A percentile compares a stretch with the other conserved stretches of the same genome.
phyloP scores from a whole-genome alignment of 2,329 filamentous ascomycete species.

The Ophiostoma populinum region DNA sequence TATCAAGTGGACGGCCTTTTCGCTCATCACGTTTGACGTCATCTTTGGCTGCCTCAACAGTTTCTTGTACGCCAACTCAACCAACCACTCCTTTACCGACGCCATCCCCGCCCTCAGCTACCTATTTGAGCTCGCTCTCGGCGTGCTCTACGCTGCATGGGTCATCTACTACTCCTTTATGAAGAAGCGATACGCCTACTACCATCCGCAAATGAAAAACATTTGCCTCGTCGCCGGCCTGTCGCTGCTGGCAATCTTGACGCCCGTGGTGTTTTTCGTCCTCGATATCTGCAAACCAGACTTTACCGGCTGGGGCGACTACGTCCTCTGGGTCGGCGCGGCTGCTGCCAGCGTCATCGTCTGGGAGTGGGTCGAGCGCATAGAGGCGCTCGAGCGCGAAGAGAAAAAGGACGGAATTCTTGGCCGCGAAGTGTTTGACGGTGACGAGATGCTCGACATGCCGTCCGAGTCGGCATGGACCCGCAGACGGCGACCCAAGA shows the following conservation, averaged over 20 bases:
- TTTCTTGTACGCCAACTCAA: slow-evolving; percentile 42
- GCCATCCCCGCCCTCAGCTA: slow-evolving; percentile 85
- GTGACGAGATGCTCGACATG: slow-evolving; percentile 74
- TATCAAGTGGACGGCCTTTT: slow-evolving; percentile 97
- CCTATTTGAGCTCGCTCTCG: slow-evolving; percentile 73
- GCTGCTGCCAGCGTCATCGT: slow-evolving; percentile 91
- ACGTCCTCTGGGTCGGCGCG: slow-evolving; percentile 90
- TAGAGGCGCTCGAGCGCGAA: slow-evolving; percentile 79
- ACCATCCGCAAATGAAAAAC: slow-evolving; percentile 79
- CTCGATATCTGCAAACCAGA: slow-evolving; percentile 74
- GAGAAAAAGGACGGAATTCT: slow-evolving; percentile 89
- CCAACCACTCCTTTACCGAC: slow-evolving; percentile 56
- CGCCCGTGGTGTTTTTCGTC: slow-evolving; percentile 86
- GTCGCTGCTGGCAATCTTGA: slow-evolving; percentile 65
- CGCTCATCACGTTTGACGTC: slow-evolving; percentile 76
- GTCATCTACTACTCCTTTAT: slow-evolving; percentile 87
- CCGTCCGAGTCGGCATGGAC: slow-evolving; percentile 32
- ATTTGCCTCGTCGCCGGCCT: slow-evolving; percentile 66
- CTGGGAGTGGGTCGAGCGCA: slow-evolving; percentile 95
- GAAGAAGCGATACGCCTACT: slow-evolving; percentile 81
- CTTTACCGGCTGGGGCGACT: slow-evolving; percentile 85
- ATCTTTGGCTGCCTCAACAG: slow-evolving; percentile 86
- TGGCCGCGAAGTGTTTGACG: slow-evolving; percentile 80
- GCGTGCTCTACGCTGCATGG: slow-evolving; percentile 80
- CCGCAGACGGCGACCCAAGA: slow-evolving; percentile 16